These are phyloP conservation scores for Globisporangium lucens DNA, from an alignment of 352 stramenopile species.

Conservation along the genomic window DNA sequence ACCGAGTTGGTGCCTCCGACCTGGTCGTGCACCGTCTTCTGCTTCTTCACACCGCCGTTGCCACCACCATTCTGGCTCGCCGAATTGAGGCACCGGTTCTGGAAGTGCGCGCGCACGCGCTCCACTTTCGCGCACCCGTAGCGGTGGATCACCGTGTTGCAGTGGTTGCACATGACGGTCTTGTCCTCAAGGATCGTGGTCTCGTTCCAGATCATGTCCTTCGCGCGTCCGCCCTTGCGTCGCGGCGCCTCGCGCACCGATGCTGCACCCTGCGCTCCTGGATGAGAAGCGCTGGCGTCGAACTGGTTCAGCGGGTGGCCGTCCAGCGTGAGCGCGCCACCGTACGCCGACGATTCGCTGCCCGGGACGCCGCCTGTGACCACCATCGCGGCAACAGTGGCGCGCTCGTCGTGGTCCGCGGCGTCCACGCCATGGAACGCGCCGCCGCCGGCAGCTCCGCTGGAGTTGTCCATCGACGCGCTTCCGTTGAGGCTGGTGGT, in stretches of 20 bases:
- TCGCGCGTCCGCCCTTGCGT: conserved; percentile 49
- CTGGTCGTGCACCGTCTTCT: neutral
- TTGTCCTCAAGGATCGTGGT: conserved; percentile 58
- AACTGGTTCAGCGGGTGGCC: conserved; percentile 13
- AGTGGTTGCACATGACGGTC: conserved; percentile 67
- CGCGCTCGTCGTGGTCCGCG: conserved; percentile 9
- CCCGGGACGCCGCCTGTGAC: neutral
- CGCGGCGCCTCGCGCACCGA: conserved; percentile 12
- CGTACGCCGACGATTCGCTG: neutral
- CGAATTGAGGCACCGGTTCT: conserved; percentile 45
- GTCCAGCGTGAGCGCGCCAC: conserved; percentile 4
- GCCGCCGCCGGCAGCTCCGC: neutral
- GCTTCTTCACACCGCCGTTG: conserved; percentile 16
- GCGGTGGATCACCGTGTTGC: conserved; percentile 58
- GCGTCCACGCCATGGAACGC: conserved; percentile 3
- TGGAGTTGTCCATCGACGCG: neutral
- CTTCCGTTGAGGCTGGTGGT: neutral
- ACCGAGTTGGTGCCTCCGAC: neutral
- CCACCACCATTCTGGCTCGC: neutral
- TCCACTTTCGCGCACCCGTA: conserved; percentile 71
- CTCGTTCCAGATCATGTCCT: conserved; percentile 53
- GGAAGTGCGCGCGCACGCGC: conserved; percentile 66
- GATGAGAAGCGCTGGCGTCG: neutral
- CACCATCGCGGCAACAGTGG: neutral
- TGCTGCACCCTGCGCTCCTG: neutral